Evolutionary conservation across 805 yeast species (phyloP).

Genomic region (Candida dajiaensis): DNA sequence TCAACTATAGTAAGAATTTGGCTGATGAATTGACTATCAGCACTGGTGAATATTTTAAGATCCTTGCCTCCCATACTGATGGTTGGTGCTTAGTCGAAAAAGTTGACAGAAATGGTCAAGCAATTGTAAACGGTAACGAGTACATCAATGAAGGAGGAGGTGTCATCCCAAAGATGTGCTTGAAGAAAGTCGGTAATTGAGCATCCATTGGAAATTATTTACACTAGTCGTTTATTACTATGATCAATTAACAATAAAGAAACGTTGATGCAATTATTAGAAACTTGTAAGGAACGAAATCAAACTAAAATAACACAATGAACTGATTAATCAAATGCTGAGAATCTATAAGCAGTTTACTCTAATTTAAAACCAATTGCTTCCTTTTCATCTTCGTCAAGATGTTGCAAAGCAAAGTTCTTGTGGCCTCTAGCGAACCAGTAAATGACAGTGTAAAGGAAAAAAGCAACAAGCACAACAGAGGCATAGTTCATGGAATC

Average conservation of each 20-base stretch:
- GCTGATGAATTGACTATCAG: constrained; percentile 31
- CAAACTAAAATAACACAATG: background rate
- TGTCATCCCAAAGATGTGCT: constrained; percentile 34
- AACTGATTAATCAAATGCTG: background rate
- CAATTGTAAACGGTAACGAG: constrained; percentile 2
- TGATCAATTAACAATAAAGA: background rate
- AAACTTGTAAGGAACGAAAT: background rate
- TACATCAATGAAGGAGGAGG: constrained; percentile 35
- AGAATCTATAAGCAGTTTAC: background rate
- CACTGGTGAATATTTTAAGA: constrained; percentile 28
- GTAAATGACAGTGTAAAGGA: constrained; percentile 38
- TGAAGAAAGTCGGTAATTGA: constrained; percentile 7
- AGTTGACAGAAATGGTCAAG: constrained; percentile 21
- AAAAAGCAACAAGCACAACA: constrained; percentile 45
- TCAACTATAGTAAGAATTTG: constrained; percentile 26
- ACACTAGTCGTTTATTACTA: background rate
- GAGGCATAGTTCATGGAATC: constrained; percentile 65
- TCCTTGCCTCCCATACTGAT: constrained; percentile 36
- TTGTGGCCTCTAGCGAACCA: constrained; percentile 43
- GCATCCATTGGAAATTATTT: background rate
- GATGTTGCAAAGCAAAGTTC: constrained; percentile 24
- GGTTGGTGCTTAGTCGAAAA: constrained; percentile 40
- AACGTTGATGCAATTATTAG: background rate
- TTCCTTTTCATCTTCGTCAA: constrained; percentile 4
- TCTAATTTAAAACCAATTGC: background rate